A percentile compares a stretch with the other conserved stretches of the same genome.
These are phyloP conservation scores for Quercus ilex DNA, from an alignment of 306 rosid species.

Conservation along the genomic window DNA sequence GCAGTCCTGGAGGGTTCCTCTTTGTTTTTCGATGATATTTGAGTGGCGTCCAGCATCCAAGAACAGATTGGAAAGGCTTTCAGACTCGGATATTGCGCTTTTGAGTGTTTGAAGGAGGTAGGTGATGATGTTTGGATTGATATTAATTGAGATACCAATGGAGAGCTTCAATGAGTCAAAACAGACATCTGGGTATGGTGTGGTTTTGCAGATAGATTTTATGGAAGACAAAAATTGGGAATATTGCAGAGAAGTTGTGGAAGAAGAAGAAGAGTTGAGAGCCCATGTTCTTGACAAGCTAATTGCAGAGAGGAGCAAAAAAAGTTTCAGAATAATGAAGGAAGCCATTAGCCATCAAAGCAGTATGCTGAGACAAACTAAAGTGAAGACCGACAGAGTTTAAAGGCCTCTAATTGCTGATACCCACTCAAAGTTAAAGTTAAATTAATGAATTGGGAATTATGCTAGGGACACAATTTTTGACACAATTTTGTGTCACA, in stretches of 20 bases:
- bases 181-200: conserved; percentile 57
- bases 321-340: conserved; percentile 22
- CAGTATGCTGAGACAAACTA: not conserved
- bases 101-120: conserved; percentile 61
- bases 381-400: not conserved
- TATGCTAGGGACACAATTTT: no score
- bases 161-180: conserved; percentile 64
- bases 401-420: not conserved
- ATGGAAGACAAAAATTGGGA: conserved; percentile 35
- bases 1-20: conserved; percentile 66
- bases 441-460: no score
- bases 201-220: conserved; percentile 50
- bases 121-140: conserved; percentile 52
- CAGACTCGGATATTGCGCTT: conserved; percentile 52
- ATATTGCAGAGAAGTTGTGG: conserved; percentile 14
- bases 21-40: conserved; percentile 58
- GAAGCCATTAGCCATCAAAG: conserved; percentile 40
- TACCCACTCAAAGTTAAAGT: conserved; percentile 10
- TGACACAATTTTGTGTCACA: no score
- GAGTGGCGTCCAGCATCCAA: conserved; percentile 30
- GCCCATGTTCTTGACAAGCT: conserved; percentile 18
- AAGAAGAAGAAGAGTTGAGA: conserved; percentile 27
- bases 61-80: conserved; percentile 52
- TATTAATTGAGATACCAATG: conserved; percentile 39
- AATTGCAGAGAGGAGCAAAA: conserved; percentile 32